Evolutionary conservation across 2,329 filamentous ascomycete species (phyloP).

Genomic region (Penicillium sp.): DNA sequence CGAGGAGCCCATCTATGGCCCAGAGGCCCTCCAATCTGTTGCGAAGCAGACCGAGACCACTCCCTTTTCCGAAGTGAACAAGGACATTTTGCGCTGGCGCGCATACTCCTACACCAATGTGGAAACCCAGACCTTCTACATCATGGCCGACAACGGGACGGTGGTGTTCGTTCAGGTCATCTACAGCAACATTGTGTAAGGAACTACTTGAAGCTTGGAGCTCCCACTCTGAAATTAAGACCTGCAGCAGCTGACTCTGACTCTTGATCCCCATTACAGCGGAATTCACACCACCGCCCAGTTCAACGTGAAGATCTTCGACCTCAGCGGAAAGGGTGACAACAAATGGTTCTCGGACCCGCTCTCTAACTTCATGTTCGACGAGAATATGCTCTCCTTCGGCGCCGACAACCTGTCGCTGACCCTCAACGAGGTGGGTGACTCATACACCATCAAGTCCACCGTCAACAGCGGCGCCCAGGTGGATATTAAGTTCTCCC

Average conservation of each 20-base stretch:
- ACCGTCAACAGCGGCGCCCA: constrained; percentile 75
- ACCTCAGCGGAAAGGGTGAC: constrained; percentile 66
- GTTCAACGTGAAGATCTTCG: constrained; percentile 93
- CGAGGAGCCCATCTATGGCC: constrained; percentile 92
- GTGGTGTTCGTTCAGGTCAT: constrained; percentile 84
- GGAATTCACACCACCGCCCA: constrained; percentile 87
- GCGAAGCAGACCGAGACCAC: constrained; percentile 73
- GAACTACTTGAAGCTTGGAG: constrained; percentile 1
- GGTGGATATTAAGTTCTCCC: constrained; percentile 81
- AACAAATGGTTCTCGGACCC: constrained; percentile 81
- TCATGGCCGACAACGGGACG: constrained; percentile 74
- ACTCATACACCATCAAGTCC: constrained; percentile 84
- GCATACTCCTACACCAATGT: constrained; percentile 80
- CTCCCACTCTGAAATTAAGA: not conserved
- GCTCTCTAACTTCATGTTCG: constrained; percentile 76
- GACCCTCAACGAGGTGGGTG: constrained; percentile 81
- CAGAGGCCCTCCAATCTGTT: constrained; percentile 81
- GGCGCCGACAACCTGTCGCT: constrained; percentile 82
- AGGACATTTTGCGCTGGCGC: constrained; percentile 78
- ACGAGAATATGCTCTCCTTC: constrained; percentile 77
- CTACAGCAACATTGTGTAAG: constrained; percentile 95
- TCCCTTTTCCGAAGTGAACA: constrained; percentile 75
- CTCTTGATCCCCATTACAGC: constrained; percentile 46
- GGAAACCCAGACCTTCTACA: constrained; percentile 93
- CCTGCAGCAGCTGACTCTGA: constrained; percentile 4